Conservation (phyloP, 495 filamentous ascomycete species). For the Lepidopterella palustris region DNA sequence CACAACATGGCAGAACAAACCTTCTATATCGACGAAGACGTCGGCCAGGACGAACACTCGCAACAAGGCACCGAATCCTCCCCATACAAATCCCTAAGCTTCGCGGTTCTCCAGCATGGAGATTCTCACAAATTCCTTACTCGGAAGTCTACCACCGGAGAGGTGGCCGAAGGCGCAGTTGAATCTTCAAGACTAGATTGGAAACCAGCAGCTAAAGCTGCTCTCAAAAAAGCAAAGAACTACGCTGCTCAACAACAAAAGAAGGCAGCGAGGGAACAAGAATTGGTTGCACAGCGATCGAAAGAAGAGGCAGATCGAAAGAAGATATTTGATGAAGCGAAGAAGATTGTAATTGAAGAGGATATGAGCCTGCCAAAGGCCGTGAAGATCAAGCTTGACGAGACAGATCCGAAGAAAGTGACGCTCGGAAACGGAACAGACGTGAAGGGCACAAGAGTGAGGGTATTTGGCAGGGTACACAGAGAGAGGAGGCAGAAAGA, state of each 20-base stretch:
- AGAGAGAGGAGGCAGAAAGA: constrained; percentile 79
- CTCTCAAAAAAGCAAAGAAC: constrained; percentile 73
- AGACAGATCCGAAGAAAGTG: constrained; percentile 37
- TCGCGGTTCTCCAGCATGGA: constrained; percentile 67
- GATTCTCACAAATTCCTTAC: constrained; percentile 57
- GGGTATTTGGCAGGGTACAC: constrained; percentile 81
- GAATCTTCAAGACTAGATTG: constrained; percentile 53
- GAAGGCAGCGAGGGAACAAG: constrained; percentile 44
- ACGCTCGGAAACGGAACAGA: constrained; percentile 35
- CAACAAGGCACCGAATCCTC: constrained; percentile 61
- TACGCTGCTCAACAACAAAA: constrained; percentile 51
- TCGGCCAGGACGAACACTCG: constrained; percentile 62
- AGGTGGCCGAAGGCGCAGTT: constrained; percentile 55
- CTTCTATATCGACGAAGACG: constrained; percentile 75
- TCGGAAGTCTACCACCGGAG: constrained; percentile 61
- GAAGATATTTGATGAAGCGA: constrained; percentile 70
- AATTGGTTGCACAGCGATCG: constrained; percentile 59
- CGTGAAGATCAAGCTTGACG: constrained; percentile 64
- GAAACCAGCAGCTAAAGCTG: constrained; percentile 77
- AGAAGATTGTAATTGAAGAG: constrained; percentile 77
- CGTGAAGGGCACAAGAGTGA: constrained; percentile 67
- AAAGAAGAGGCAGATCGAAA: constrained; percentile 63
- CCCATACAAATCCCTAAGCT: constrained; percentile 74
- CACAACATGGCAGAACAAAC: constrained; percentile 23
- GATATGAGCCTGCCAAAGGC: constrained; percentile 74